Conservation (phyloP, 208 protist genomes). For the Balamuthia mandrillaris region DNA sequence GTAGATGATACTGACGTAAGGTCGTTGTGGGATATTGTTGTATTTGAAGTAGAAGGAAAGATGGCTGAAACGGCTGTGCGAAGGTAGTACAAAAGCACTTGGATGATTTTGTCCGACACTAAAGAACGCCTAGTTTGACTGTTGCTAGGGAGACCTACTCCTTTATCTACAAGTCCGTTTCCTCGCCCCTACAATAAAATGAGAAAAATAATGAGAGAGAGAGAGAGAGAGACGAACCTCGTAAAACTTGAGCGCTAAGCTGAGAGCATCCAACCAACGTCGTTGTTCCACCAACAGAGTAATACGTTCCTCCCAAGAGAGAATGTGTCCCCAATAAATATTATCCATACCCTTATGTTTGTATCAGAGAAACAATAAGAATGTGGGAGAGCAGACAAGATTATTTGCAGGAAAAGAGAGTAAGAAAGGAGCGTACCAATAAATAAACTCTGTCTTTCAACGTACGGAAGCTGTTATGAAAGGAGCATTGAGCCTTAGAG, state of each 20-base stretch:
- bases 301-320: constrained; percentile 51
- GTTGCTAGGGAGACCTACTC: constrained; percentile 40
- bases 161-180: constrained; percentile 38
- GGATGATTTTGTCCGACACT: constrained; percentile 46
- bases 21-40: not conserved
- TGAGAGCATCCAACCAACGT: constrained; percentile 51
- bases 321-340: constrained; percentile 41
- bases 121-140: not conserved
- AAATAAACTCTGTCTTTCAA: constrained; percentile 8
- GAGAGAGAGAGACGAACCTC: not conserved
- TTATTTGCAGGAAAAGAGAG: not conserved
- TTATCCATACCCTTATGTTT: constrained; percentile 38
- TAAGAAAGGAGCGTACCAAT: not conserved
- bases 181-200: not conserved
- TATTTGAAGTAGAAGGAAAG: not conserved
- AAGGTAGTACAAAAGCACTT: constrained; percentile 48
- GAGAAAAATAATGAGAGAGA: not conserved
- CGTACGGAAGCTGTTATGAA: constrained; percentile 15
- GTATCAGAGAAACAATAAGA: not conserved
- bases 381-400: not conserved
- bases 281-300: constrained; percentile 10
- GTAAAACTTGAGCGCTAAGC: constrained; percentile 52
- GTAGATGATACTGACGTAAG: not conserved
- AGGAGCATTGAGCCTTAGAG: not conserved
- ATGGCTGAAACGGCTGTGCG: constrained; percentile 12